Evolutionary conservation across 345 rosid genomes (phyloP).

Genomic region (Euphorbia tirucalli): DNA sequence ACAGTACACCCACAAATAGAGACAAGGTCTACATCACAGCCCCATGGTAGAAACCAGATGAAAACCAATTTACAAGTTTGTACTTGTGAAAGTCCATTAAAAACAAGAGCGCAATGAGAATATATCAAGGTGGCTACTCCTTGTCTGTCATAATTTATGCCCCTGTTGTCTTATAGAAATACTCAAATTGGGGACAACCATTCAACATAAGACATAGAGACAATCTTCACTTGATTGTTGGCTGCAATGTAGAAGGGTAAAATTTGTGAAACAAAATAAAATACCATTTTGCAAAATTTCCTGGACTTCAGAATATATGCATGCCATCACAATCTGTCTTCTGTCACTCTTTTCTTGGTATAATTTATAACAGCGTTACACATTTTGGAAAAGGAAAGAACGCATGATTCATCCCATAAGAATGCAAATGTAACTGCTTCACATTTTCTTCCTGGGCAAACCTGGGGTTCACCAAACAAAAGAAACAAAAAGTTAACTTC

Average conservation of each 20-base stretch:
- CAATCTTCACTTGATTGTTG: not conserved
- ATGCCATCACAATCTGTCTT: constrained; percentile 3
- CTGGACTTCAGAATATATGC: not conserved
- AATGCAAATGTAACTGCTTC: not conserved
- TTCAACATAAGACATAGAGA: too few relatives aligned
- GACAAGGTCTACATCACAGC: too few relatives aligned
- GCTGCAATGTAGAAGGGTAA: not conserved
- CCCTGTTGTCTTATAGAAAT: not conserved
- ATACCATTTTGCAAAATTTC: constrained; percentile 6
- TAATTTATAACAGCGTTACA: not conserved
- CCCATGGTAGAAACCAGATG: too few relatives aligned
- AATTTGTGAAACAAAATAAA: constrained; percentile 1
- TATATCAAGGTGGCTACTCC: too few relatives aligned
- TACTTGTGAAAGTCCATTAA: too few relatives aligned
- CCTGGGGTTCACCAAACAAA: constrained; percentile 3
- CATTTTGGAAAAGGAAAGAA: not conserved
- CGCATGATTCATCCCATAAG: not conserved
- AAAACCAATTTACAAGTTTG: too few relatives aligned
- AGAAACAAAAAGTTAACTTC: not conserved
- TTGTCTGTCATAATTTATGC: too few relatives aligned
- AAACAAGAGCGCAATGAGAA: not conserved
- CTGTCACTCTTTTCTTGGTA: not conserved
- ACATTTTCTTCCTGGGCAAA: not conserved
- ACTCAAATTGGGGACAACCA: too few relatives aligned
- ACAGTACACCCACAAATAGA: too few relatives aligned